Conservation (phyloP, 2,329 filamentous ascomycete genomes). For the Colletotrichum siamense region DNA sequence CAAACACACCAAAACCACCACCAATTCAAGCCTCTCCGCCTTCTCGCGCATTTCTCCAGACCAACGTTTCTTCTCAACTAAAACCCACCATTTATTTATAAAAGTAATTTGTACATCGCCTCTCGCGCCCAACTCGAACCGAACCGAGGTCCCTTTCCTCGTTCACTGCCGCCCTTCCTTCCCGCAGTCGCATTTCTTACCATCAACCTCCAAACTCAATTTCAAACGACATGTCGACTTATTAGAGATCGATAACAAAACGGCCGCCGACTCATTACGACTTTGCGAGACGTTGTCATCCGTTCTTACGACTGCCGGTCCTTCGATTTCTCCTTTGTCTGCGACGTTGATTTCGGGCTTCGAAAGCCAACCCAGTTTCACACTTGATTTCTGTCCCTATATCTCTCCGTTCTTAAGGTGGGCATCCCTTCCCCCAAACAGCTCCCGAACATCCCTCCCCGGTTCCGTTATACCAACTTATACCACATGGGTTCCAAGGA, state of each 20-base stretch:
- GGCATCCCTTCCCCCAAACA: constrained; percentile 5
- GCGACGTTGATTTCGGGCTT: constrained; percentile 6
- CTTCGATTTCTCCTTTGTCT: background rate
- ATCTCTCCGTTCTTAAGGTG: constrained; percentile 11
- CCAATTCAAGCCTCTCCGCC: background rate
- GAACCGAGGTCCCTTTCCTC: background rate
- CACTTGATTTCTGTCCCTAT: constrained; percentile 5
- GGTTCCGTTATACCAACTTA: background rate
- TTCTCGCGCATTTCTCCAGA: background rate
- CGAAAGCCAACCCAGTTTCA: constrained; percentile 11
- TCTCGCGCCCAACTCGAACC: background rate
- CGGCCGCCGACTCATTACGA: background rate
- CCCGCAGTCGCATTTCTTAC: background rate
- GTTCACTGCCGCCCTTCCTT: background rate
- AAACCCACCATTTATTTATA: background rate
- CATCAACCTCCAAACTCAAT: constrained; percentile 1
- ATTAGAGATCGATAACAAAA: background rate
- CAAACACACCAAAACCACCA: background rate
- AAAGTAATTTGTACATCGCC: background rate
- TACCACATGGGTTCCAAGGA: background rate
- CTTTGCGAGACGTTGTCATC: background rate
- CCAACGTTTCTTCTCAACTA: constrained; percentile 13
- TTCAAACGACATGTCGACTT: constrained; percentile 10
- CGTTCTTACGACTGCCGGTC: background rate
- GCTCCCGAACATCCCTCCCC: constrained; percentile 14